Conservation (phyloP, 352 stramenopile species). For the Pseudoperonospora humuli region DNA sequence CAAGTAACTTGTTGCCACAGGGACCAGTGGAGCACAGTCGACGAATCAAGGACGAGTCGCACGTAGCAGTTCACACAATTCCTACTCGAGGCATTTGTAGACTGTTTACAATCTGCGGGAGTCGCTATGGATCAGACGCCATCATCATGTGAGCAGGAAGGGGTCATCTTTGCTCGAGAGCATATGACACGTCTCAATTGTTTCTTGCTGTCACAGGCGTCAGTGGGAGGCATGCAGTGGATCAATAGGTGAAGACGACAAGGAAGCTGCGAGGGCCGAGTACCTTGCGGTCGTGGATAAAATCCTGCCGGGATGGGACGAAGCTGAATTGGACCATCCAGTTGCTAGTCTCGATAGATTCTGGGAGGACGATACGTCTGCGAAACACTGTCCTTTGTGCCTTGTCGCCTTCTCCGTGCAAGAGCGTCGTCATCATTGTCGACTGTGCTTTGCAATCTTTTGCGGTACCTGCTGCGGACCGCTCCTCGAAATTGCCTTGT, state of each 20-base stretch:
- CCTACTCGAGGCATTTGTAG: conserved; percentile 3
- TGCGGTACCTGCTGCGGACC: conserved; percentile 45
- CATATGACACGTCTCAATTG: neutral
- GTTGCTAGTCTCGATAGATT: conserved; percentile 45
- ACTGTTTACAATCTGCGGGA: conserved; percentile 45
- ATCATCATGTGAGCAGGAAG: conserved; percentile 31
- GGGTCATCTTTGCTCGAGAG: neutral
- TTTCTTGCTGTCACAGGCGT: conserved; percentile 25
- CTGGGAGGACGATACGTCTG: conserved; percentile 48
- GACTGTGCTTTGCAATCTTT: conserved; percentile 67
- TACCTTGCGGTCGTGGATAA: conserved; percentile 53
- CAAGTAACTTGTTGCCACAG: conserved; percentile 11
- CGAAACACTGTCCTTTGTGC: conserved; percentile 40
- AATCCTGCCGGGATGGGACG: conserved; percentile 60
- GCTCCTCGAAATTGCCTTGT: conserved; percentile 48
- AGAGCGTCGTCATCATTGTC: conserved; percentile 59
- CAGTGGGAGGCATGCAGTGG: conserved; percentile 56
- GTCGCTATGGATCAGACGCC: conserved; percentile 35
- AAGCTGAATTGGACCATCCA: conserved; percentile 35
- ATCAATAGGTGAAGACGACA: conserved; percentile 9
- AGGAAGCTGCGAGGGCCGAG: conserved; percentile 41
- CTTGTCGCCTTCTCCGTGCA: conserved; percentile 32
- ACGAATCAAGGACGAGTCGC: conserved; percentile 27
- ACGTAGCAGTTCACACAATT: conserved; percentile 1
- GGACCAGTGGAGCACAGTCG: conserved; percentile 47